Evolutionary conservation across 2,329 filamentous ascomycete species (phyloP).

Genomic region (Rutstroemia sp.): DNA sequence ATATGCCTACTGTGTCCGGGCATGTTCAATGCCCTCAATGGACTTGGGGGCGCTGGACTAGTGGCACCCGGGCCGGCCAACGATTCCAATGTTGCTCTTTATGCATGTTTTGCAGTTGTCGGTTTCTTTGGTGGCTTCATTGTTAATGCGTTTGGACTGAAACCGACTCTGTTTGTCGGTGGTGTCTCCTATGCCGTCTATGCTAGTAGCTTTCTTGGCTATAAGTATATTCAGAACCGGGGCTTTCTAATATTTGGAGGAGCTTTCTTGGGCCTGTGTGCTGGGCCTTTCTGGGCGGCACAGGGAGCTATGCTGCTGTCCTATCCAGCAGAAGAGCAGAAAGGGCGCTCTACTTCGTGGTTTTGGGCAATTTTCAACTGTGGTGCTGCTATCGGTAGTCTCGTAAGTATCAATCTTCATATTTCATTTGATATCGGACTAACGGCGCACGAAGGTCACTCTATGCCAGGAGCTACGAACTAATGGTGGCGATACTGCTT

Average conservation of each 20-base stretch:
- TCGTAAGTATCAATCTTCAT: background rate
- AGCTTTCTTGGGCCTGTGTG: slow-evolving; percentile 65
- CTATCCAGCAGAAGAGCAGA: slow-evolving; percentile 70
- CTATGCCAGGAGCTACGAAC: slow-evolving; percentile 61
- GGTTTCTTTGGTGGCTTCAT: slow-evolving; percentile 67
- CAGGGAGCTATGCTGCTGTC: slow-evolving; percentile 82
- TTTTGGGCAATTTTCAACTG: slow-evolving; percentile 13
- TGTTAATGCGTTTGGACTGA: slow-evolving; percentile 65
- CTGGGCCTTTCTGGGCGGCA: slow-evolving; percentile 71
- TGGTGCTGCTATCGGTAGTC: slow-evolving; percentile 12
- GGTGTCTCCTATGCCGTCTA: slow-evolving; percentile 71
- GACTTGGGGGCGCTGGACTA: slow-evolving; percentile 56
- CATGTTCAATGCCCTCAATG: slow-evolving; percentile 61
- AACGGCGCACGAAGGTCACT: slow-evolving; percentile 42
- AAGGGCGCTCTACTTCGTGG: slow-evolving; percentile 67
- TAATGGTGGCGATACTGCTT: slow-evolving; percentile 28
- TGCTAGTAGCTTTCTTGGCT: slow-evolving; percentile 59
- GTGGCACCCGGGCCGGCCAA: slow-evolving; percentile 46
- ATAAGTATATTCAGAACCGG: slow-evolving; percentile 46
- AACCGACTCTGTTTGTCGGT: slow-evolving; percentile 57
- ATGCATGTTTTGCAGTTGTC: slow-evolving; percentile 43
- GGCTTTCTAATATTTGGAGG: slow-evolving; percentile 70
- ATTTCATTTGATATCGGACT: background rate
- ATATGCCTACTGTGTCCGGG: slow-evolving; percentile 64
- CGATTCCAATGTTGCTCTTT: slow-evolving; percentile 33